Conservation (phyloP, 202 grass and related monocot species). For the Schoenoplectus tabernaemontani region DNA sequence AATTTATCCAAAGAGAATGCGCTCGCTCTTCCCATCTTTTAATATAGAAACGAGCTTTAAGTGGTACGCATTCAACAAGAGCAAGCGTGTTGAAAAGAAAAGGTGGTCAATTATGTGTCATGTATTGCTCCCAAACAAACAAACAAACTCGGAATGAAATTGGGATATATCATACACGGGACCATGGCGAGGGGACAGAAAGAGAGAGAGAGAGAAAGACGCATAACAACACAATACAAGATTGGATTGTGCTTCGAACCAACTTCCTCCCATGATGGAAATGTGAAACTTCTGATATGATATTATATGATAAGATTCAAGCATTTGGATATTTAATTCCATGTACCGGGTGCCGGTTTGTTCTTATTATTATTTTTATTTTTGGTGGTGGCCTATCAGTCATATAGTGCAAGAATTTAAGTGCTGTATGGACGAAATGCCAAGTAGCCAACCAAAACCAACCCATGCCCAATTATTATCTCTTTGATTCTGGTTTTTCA, state of each 20-base stretch:
- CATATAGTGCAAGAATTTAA: background rate
- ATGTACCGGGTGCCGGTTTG: constrained; percentile 10
- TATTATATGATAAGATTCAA: background rate
- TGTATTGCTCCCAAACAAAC: background rate
- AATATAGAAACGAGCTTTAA: background rate
- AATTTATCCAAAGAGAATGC: background rate
- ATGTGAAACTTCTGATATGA: background rate
- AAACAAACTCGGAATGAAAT: background rate
- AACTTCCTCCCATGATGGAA: background rate
- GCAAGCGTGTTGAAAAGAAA: background rate
- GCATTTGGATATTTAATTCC: background rate
- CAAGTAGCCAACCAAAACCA: background rate
- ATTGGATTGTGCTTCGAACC: background rate
- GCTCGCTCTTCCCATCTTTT: background rate
- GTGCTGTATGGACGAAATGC: background rate
- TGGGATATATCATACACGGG: background rate
- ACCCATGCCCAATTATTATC: background rate
- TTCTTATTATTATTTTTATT: background rate
- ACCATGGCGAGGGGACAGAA: background rate
- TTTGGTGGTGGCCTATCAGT: background rate
- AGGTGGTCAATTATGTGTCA: background rate
- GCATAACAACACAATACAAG: background rate
- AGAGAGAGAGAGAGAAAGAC: background rate
- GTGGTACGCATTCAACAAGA: background rate
- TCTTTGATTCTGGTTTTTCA: background rate